These are phyloP conservation scores for Leptographium wingfieldii DNA, from an alignment of 2,329 filamentous ascomycete species.

Conservation along the genomic window DNA sequence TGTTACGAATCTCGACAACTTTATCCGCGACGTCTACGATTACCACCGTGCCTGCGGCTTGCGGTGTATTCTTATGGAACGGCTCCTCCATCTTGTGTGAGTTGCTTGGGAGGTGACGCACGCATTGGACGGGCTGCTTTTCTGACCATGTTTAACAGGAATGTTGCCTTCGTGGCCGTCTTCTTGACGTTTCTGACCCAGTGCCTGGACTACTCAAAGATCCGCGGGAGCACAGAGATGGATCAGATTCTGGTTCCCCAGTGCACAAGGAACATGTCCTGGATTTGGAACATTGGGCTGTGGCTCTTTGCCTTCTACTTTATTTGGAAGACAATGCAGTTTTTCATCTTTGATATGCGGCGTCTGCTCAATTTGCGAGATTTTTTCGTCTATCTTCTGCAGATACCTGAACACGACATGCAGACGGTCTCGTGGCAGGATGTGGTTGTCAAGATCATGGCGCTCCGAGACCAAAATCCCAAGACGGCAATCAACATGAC, in stretches of 20 bases:
- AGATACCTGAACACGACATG: slow-evolving; percentile 72
- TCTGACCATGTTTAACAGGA: slow-evolving; percentile 31
- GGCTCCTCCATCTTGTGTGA: slow-evolving; percentile 60
- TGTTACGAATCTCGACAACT: slow-evolving; percentile 77
- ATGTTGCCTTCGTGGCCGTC: slow-evolving; percentile 68
- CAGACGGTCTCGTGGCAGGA: slow-evolving; percentile 93
- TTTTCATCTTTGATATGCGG: slow-evolving; percentile 54
- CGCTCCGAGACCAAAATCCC: slow-evolving; percentile 73
- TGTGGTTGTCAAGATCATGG: slow-evolving; percentile 74
- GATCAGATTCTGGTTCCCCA: slow-evolving; percentile 50
- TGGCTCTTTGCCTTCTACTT: slow-evolving; percentile 83
- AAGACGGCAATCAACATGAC: slow-evolving; percentile 53
- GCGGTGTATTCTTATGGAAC: slow-evolving; percentile 68
- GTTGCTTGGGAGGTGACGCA: slow-evolving; percentile 17
- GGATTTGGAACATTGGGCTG: slow-evolving; percentile 61
- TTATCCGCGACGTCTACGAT: slow-evolving; percentile 72
- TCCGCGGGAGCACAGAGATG: slow-evolving; percentile 51
- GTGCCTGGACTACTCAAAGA: slow-evolving; percentile 68
- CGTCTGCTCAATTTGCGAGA: slow-evolving; percentile 67
- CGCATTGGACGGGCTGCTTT: background rate
- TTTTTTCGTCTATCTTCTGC: slow-evolving; percentile 73
- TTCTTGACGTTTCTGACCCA: slow-evolving; percentile 75
- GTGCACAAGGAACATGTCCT: slow-evolving; percentile 65
- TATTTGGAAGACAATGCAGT: slow-evolving; percentile 65
- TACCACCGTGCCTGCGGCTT: slow-evolving; percentile 78